These are phyloP conservation scores for Talaromyces proteolyticus DNA, from an alignment of 495 filamentous ascomycete species.

Conservation along the genomic window DNA sequence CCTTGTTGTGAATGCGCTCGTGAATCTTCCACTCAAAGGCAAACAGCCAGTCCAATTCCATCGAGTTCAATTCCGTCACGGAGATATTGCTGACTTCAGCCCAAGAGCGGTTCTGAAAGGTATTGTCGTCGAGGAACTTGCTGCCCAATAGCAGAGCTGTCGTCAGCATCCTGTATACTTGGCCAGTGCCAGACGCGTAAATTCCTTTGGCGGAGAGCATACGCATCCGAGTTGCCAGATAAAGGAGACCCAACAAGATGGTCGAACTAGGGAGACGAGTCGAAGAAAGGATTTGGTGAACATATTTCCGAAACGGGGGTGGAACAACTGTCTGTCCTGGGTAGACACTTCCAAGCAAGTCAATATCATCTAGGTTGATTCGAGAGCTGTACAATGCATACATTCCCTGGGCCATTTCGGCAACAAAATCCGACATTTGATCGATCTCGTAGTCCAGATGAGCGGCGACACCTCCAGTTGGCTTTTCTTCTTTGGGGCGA, in stretches of 20 bases:
- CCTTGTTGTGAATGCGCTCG: slow-evolving; percentile 72
- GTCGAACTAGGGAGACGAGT: slow-evolving; percentile 93
- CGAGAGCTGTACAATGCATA: slow-evolving; percentile 58
- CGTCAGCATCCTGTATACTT: slow-evolving; percentile 88
- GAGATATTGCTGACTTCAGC: slow-evolving; percentile 93
- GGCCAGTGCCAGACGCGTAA: slow-evolving; percentile 56
- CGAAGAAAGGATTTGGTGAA: slow-evolving; percentile 87
- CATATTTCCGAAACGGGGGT: slow-evolving; percentile 88
- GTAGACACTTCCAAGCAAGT: slow-evolving; percentile 70
- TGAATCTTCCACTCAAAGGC: slow-evolving; percentile 85
- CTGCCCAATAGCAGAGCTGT: slow-evolving; percentile 84
- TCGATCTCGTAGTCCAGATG: slow-evolving; percentile 99
- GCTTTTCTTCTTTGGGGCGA: slow-evolving; percentile 46
- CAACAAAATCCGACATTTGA: slow-evolving; percentile 95
- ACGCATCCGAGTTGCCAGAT: slow-evolving; percentile 76
- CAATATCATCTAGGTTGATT: slow-evolving; percentile 64
- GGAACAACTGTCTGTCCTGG: slow-evolving; percentile 56
- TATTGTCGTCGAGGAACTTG: slow-evolving; percentile 99
- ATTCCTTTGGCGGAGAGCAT: slow-evolving; percentile 56
- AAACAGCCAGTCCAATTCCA: slow-evolving; percentile 89
- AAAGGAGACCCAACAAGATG: slow-evolving; percentile 88
- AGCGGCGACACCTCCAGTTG: slow-evolving; percentile 83
- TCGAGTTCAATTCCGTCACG: slow-evolving; percentile 77
- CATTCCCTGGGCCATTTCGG: slow-evolving; percentile 83
- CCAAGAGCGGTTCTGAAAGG: slow-evolving; percentile 99